Evolutionary conservation across 2,329 filamentous ascomycete genomes (phyloP).

Genomic region (Mycosphaerella sp.): DNA sequence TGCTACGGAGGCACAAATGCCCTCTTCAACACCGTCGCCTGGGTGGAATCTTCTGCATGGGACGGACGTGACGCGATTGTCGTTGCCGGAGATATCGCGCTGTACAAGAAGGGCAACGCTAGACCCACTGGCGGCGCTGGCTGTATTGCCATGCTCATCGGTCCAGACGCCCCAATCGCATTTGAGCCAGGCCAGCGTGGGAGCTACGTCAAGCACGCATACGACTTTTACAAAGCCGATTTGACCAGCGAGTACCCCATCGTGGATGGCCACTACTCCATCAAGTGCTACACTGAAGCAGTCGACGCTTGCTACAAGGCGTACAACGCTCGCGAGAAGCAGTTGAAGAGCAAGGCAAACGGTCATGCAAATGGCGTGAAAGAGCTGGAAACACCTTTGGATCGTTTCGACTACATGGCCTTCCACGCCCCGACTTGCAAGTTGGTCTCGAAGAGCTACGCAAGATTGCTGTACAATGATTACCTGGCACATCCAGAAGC

Average conservation of each 20-base stretch:
- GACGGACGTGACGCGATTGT: conserved; percentile 49
- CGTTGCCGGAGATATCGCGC: conserved; percentile 48
- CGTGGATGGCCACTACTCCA: conserved; percentile 49
- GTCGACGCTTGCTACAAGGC: conserved; percentile 50
- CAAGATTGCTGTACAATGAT: conserved; percentile 48
- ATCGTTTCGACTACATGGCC: conserved; percentile 51
- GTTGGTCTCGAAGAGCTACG: conserved; percentile 50
- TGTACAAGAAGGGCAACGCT: conserved; percentile 50
- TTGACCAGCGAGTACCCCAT: conserved; percentile 49
- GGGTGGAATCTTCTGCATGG: conserved; percentile 50
- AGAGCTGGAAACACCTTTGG: conserved; percentile 41
- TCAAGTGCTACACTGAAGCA: conserved; percentile 49
- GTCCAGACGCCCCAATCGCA: conserved; percentile 45
- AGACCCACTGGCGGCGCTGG: conserved; percentile 49
- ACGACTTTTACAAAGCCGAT: conserved; percentile 53
- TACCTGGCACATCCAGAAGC: conserved; percentile 43
- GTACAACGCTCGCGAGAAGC: conserved; percentile 46
- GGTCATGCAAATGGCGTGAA: conserved; percentile 38
- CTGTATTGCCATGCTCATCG: conserved; percentile 49
- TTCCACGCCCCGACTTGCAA: conserved; percentile 52
- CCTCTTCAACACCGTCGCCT: conserved; percentile 49
- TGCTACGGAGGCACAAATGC: conserved; percentile 52
- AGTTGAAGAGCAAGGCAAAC: conserved; percentile 39
- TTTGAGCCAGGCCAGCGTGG: conserved; percentile 47
- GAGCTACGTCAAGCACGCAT: conserved; percentile 47